Evolutionary conservation across 1,139 yeast species (phyloP), one percentile per base, ranked within the genome.

Genomic region (Candida albicans): DNA sequence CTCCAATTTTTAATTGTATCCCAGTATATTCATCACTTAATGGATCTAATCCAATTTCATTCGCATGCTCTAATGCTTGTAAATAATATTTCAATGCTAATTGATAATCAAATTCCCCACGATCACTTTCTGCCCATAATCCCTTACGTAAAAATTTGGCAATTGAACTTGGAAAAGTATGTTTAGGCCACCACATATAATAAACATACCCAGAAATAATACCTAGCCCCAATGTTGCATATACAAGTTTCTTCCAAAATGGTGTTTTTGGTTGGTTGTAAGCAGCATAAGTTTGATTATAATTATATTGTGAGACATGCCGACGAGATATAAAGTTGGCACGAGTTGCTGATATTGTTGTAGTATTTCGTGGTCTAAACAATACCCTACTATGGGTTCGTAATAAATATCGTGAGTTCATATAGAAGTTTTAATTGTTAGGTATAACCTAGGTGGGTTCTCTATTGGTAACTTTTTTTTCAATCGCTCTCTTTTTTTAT

Each of bases 61-160:
- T 61, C 45, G 77, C 71, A 46, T 73, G 63, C 24, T 69, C 62
- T 33, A 80, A 59, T 1, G 84, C 84, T 22, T 77, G 82, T 26
- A 84, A 71, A 59, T 90, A 90, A 56, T 76, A 73, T 49, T 79
- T 76, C 48, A 89, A 67, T 0, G 97, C 96, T 47, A 80, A 68
- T 47, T 77, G 73, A 59, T 76, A 82, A 53, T 79, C 81, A 45
- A 80, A 74, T 39, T 79, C 84, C 15, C 86, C 87, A 42, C 77
- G 78, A 35, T 84, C 87, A 42, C 86, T 77, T 61, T 91, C 97
- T 2, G 95, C 93, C 86, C 93, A 82, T 7, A 91, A 67, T 0
- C 87, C 97, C 55, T 82, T 79, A 36, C 96, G 72, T 51, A 90
- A 68, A 32, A 78, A 72, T 40, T 70, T 73, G 18, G 96, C 95